Conservation (phyloP, 2,329 filamentous ascomycete species). For the Alternaria longipes region DNA sequence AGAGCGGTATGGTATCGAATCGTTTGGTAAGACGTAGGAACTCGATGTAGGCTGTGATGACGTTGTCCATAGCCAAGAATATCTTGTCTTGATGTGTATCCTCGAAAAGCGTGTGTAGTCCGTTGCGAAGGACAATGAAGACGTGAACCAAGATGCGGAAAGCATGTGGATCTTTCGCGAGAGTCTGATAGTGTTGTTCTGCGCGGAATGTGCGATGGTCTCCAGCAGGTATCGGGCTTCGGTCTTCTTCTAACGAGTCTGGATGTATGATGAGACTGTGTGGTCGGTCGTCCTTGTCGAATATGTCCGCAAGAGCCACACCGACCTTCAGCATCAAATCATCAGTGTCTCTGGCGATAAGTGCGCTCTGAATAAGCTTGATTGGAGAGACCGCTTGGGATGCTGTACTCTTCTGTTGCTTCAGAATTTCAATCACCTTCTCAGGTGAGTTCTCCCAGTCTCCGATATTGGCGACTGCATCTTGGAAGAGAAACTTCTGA, state of each 20-base stretch:
- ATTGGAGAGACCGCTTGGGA: constrained; percentile 70
- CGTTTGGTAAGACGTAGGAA: constrained; percentile 77
- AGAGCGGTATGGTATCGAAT: constrained; percentile 77
- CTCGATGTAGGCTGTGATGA: constrained; percentile 83
- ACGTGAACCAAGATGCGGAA: constrained; percentile 62
- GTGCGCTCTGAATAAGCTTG: constrained; percentile 79
- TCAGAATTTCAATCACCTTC: constrained; percentile 68
- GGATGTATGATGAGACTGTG: constrained; percentile 46
- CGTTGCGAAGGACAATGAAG: constrained; percentile 69
- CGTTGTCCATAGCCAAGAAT: constrained; percentile 69
- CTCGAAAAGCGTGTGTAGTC: constrained; percentile 43
- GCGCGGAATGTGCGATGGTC: constrained; percentile 32
- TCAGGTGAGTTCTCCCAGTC: constrained; percentile 61
- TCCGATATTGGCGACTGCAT: constrained; percentile 70
- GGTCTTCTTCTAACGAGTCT: constrained; percentile 29
- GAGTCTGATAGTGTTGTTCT: constrained; percentile 38
- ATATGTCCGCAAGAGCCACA: constrained; percentile 52
- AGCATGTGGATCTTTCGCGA: constrained; percentile 54
- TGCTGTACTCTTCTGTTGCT: constrained; percentile 64
- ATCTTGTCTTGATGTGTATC: constrained; percentile 26
- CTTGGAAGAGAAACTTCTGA: constrained; percentile 69
- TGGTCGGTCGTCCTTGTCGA: constrained; percentile 39
- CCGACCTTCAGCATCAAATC: constrained; percentile 57
- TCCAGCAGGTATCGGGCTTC: constrained; percentile 29
- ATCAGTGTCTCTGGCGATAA: constrained; percentile 69